Conservation (phyloP, 2,329 filamentous ascomycete species). For the Stagonosporopsis chrysanthemi region DNA sequence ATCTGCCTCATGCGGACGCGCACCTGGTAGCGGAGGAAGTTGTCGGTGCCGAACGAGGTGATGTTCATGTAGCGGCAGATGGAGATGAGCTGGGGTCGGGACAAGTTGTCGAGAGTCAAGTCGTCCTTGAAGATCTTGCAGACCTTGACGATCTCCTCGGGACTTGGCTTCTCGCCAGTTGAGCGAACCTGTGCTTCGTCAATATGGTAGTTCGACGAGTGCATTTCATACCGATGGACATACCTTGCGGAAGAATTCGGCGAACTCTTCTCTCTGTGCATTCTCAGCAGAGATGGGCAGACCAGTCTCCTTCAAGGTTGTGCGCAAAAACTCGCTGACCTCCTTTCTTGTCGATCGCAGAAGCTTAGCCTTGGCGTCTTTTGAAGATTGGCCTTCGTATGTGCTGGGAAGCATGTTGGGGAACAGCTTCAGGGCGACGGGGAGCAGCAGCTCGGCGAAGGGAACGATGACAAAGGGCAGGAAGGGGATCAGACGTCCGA, state of each 20-base stretch:
- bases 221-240: background rate
- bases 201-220: constrained; percentile 8
- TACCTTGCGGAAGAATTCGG: constrained; percentile 96
- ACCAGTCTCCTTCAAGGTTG: constrained; percentile 91
- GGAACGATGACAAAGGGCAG: constrained; percentile 97
- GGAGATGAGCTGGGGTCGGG: constrained; percentile 90
- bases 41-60: constrained; percentile 95
- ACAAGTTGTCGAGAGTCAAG: constrained; percentile 94
- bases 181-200: constrained; percentile 60
- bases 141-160: constrained; percentile 94
- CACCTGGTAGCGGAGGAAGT: constrained; percentile 96
- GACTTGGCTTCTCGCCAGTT: constrained; percentile 87
- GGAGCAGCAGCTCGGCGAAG: constrained; percentile 91
- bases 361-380: constrained; percentile 83
- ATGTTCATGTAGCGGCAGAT: constrained; percentile 99
- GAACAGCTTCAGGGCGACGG: constrained; percentile 91
- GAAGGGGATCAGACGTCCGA: constrained; percentile 91
- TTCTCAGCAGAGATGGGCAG: constrained; percentile 84
- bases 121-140: constrained; percentile 99
- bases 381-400: constrained; percentile 89
- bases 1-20: constrained; percentile 99
- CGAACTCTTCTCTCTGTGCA: constrained; percentile 90
- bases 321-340: constrained; percentile 86
- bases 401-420: constrained; percentile 97
- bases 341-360: constrained; percentile 90